Evolutionary conservation across 257 asterid species (phyloP).

Genomic region (Fraxinus anomala): DNA sequence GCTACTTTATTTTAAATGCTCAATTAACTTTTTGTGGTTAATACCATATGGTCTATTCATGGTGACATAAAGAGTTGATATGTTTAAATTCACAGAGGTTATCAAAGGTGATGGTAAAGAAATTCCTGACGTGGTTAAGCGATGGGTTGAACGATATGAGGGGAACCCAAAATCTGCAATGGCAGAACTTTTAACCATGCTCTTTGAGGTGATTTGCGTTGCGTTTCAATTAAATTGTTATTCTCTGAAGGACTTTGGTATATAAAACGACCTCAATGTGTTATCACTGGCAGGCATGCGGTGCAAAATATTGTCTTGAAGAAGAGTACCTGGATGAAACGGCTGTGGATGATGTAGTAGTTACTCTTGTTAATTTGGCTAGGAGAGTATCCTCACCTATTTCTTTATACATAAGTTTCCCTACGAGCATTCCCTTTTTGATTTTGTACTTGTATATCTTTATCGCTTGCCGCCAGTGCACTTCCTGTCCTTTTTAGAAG

Average conservation of each 20-base stretch:
- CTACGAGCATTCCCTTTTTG: neutral
- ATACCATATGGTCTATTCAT: constrained; percentile 1
- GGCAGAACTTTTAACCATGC: constrained; percentile 73
- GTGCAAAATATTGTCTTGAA: constrained; percentile 69
- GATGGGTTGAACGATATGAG: constrained; percentile 88
- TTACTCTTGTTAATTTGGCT: constrained; percentile 86
- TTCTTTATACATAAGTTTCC: neutral
- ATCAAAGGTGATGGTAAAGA: constrained; percentile 78
- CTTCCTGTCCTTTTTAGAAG: constrained; percentile 2
- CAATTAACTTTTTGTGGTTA: constrained; percentile 10
- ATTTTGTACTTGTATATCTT: neutral
- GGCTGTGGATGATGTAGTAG: constrained; percentile 91
- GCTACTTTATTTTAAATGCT: neutral
- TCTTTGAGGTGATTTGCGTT: constrained; percentile 70
- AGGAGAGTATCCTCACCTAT: constrained; percentile 61
- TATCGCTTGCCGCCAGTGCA: neutral
- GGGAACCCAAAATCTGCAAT: constrained; percentile 64
- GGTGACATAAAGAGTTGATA: constrained; percentile 16
- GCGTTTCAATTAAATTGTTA: constrained; percentile 18
- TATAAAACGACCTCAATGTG: constrained; percentile 14
- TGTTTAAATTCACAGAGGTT: constrained; percentile 53
- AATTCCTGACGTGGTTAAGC: constrained; percentile 75
- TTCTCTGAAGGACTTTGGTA: constrained; percentile 14
- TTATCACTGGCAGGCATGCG: constrained; percentile 72
- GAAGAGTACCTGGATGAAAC: constrained; percentile 76